phyloP scores from a whole-genome alignment of 768 basidiomycete genomes.

The Leccinum variicolor region DNA sequence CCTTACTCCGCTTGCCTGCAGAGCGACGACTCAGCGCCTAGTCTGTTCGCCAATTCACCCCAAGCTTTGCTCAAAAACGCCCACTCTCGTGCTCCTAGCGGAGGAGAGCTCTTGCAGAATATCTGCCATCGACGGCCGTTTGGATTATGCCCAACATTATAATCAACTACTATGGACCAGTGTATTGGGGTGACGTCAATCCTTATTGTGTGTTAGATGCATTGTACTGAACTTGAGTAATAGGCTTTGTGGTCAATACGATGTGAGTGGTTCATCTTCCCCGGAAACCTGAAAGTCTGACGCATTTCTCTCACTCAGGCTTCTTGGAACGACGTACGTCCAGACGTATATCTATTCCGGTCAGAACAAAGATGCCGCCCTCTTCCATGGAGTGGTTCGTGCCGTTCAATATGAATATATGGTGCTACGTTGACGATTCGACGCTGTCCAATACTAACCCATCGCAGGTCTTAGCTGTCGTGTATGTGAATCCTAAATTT shows the following conservation, averaged over 20 bases:
- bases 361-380: background rate
- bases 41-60: background rate
- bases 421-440: background rate
- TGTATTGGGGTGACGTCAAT: conserved; percentile 4
- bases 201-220: background rate
- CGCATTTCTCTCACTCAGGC: background rate
- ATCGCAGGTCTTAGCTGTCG: conserved; percentile 1
- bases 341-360: conserved; percentile 3
- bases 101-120: background rate
- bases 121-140: background rate
- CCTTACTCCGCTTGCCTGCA: background rate
- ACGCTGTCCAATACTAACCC: background rate
- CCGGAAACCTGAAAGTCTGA: background rate
- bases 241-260: conserved; percentile 9
- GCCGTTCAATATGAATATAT: background rate
- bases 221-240: background rate
- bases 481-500: background rate
- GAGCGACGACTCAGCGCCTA: background rate
- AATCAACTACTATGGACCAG: background rate
- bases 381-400: conserved; percentile 4
- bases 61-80: background rate
- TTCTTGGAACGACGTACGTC: conserved; percentile 6
- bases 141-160: background rate
- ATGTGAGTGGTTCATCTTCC: background rate
- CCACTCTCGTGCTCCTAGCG: background rate